Evolutionary conservation across 352 stramenopile genomes (phyloP).

Genomic region (Phytophthora hibernalis): DNA sequence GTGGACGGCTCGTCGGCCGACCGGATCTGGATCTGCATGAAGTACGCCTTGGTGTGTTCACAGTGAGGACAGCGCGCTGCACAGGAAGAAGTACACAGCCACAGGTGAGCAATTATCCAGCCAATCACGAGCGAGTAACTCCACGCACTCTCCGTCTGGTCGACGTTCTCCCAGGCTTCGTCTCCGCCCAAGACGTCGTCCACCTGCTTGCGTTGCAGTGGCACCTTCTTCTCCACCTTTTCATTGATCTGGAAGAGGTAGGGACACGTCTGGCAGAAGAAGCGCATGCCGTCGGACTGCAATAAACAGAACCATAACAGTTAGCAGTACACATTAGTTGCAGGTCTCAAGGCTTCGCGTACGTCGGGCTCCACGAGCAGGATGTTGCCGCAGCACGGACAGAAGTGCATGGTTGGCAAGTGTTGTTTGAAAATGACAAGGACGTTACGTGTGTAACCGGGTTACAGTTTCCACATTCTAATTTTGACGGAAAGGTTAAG

Average conservation of each 20-base stretch:
- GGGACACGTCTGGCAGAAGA: constrained; percentile 91
- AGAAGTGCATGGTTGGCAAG: constrained; percentile 91
- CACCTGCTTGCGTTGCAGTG: constrained; percentile 96
- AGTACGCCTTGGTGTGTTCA: constrained; percentile 97
- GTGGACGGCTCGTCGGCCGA: constrained; percentile 98
- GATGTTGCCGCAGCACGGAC: constrained; percentile 90
- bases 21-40: constrained; percentile 99
- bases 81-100: constrained; percentile 1
- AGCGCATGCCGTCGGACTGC: constrained; percentile 88
- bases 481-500: too few relatives aligned
- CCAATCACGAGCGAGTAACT: not conserved
- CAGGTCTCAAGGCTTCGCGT: constrained; percentile 9
- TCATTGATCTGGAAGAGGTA: constrained; percentile 91
- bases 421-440: too few relatives aligned
- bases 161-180: constrained; percentile 98
- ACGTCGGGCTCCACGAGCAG: constrained; percentile 90
- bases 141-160: constrained; percentile 93
- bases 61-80: constrained; percentile 95
- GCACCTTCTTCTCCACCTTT: constrained; percentile 91
- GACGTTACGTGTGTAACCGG: too few relatives aligned
- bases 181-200: constrained; percentile 98
- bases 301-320: not conserved
- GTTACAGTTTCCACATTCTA: too few relatives aligned
- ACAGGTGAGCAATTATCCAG: not conserved
- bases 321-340: constrained; percentile 4